Conservation (phyloP, 1,284 basidiomycete genomes). For the Malassezia dermatis region DNA sequence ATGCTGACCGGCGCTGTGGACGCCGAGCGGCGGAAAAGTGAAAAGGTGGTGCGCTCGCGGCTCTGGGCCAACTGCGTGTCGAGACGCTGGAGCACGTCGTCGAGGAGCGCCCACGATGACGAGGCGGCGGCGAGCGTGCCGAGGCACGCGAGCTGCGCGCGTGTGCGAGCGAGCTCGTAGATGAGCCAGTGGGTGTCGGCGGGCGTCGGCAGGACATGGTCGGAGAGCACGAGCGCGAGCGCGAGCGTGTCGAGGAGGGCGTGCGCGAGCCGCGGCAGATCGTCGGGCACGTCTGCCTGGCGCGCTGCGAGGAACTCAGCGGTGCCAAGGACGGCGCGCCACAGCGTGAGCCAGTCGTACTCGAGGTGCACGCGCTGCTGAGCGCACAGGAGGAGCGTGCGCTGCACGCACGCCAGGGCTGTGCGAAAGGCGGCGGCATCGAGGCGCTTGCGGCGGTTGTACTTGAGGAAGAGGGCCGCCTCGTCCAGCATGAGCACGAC, state of each 20-base stretch:
- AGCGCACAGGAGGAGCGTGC: conserved; percentile 23
- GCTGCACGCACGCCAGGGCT: conserved; percentile 27
- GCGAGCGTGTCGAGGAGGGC: conserved; percentile 26
- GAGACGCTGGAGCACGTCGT: conserved; percentile 22
- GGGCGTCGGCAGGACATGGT: conserved; percentile 23
- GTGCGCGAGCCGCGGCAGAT: conserved; percentile 21
- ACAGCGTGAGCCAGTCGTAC: conserved; percentile 36
- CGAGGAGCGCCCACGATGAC: conserved; percentile 20
- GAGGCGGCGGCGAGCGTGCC: conserved; percentile 13
- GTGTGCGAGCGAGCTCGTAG: conserved; percentile 32
- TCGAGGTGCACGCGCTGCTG: conserved; percentile 26
- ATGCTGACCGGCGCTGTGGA: conserved; percentile 21
- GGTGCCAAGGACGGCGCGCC: conserved; percentile 26
- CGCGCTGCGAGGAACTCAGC: conserved; percentile 25
- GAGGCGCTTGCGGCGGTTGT: conserved; percentile 37
- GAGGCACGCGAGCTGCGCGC: conserved; percentile 16
- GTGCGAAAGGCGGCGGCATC: conserved; percentile 27
- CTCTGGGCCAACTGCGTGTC: conserved; percentile 23
- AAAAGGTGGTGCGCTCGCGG: conserved; percentile 8
- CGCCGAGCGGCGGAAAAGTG: conserved; percentile 11
- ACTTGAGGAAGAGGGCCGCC: conserved; percentile 26
- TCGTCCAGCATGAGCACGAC: conserved; percentile 28
- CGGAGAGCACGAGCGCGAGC: conserved; percentile 24
- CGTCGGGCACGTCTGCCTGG: conserved; percentile 21
- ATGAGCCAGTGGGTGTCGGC: conserved; percentile 28